Conservation (phyloP, 176 grass and related monocot genomes). For the Zoysia pacifica region DNA sequence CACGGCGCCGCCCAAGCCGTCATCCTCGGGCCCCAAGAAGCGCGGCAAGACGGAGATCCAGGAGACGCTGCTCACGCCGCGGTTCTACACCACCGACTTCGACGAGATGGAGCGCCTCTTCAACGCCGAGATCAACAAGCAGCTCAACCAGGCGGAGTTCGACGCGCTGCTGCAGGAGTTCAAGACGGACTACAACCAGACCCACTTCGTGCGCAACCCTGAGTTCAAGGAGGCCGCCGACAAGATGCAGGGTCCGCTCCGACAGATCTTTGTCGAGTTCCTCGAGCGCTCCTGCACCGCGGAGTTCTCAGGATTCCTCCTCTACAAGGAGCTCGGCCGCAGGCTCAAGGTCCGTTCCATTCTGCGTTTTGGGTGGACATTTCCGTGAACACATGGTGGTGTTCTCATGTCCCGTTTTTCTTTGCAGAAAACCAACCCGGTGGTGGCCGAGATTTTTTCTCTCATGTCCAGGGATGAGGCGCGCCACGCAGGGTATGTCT, state of each 20-base stretch:
- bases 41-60: conserved; percentile 75
- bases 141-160: conserved; percentile 91
- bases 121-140: conserved; percentile 92
- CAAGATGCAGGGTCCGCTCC: conserved; percentile 79
- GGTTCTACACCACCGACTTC: conserved; percentile 96
- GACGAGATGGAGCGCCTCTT: conserved; percentile 98
- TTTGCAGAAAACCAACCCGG: conserved; percentile 94
- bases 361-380: conserved; percentile 4
- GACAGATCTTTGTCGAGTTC: conserved; percentile 96
- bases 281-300: conserved; percentile 95
- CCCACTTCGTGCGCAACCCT: conserved; percentile 87
- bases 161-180: conserved; percentile 94
- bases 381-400: conserved; percentile 23
- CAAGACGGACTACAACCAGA: conserved; percentile 99
- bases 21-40: conserved; percentile 38
- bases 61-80: conserved; percentile 82
- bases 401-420: conserved; percentile 14
- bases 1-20: conserved; percentile 35
- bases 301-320: conserved; percentile 91
- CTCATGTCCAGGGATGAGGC: conserved; percentile 99
- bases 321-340: conserved; percentile 97
- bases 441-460: conserved; percentile 96
- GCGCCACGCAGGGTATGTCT: conserved; percentile 85
- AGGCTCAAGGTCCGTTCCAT: conserved; percentile 70
- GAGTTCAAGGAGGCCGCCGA: conserved; percentile 96